Evolutionary conservation across 805 yeast genomes (phyloP).

Genomic region (Zygosaccharomyces rouxii): DNA sequence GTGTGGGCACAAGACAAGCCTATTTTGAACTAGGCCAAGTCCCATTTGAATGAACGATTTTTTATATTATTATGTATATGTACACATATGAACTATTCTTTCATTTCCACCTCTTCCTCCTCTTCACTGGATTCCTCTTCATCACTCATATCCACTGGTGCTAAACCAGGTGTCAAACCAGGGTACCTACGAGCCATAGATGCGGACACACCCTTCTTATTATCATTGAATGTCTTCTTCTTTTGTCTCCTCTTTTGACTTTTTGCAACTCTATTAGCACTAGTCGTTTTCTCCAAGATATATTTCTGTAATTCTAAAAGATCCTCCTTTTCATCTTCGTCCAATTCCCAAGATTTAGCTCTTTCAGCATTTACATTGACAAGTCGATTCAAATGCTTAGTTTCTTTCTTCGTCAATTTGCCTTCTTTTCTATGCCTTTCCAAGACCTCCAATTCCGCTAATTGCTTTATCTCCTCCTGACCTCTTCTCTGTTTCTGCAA

Average conservation of each 20-base stretch:
- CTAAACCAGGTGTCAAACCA: slow-evolving; percentile 81
- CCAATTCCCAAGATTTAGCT: slow-evolving; percentile 41
- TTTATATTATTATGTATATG: slow-evolving; percentile 6
- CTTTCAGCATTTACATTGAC: slow-evolving; percentile 37
- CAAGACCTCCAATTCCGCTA: slow-evolving; percentile 36
- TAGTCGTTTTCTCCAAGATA: slow-evolving; percentile 41
- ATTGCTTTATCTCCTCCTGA: slow-evolving; percentile 26
- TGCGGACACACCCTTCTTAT: slow-evolving; percentile 14
- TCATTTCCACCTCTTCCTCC: slow-evolving; percentile 12
- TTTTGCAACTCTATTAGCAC: slow-evolving; percentile 36
- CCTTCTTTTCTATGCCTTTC: slow-evolving; percentile 33
- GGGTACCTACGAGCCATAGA: slow-evolving; percentile 37
- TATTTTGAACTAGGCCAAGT: slow-evolving; percentile 53
- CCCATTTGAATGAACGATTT: slow-evolving; percentile 30
- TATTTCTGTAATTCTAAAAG: slow-evolving; percentile 40
- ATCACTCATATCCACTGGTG: slow-evolving; percentile 68
- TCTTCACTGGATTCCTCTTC: slow-evolving; percentile 41
- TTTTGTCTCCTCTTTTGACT: slow-evolving; percentile 29
- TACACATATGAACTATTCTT: slow-evolving; percentile 4
- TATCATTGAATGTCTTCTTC: slow-evolving; percentile 32
- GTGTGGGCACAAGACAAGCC: slow-evolving; percentile 75
- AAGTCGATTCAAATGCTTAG: slow-evolving; percentile 34
- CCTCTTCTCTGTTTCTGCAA: slow-evolving; percentile 19
- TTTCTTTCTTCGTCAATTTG: slow-evolving; percentile 35
- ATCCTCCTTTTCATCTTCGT: slow-evolving; percentile 38